phyloP scores from a whole-genome alignment of 129 eudicot genomes.

The Apium graveolens region DNA sequence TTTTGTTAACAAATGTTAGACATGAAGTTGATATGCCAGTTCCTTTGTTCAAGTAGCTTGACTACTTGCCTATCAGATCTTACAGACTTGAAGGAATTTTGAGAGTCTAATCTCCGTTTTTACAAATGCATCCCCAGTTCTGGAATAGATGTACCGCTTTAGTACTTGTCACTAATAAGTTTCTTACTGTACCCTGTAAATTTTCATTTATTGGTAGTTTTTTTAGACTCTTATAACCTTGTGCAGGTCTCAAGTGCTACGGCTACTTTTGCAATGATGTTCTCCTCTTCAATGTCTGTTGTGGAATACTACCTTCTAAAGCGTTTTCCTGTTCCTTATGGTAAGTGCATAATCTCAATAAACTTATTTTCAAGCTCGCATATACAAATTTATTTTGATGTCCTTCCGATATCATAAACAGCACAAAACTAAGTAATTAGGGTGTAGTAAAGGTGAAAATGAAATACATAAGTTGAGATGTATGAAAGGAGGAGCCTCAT shows the following conservation, averaged over 20 bases:
- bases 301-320: slow-evolving; percentile 89
- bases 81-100: neutral
- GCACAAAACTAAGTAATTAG: neutral
- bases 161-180: neutral
- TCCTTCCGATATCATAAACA: neutral
- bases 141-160: neutral
- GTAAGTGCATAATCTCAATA: slow-evolving; percentile 28
- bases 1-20: neutral
- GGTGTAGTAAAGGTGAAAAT: neutral
- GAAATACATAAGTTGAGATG: neutral
- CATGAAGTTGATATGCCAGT: neutral
- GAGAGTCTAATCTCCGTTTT: neutral
- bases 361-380: neutral
- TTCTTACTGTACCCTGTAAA: neutral
- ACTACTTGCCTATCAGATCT: neutral
- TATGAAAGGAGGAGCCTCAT: neutral
- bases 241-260: slow-evolving; percentile 97
- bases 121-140: neutral
- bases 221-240: neutral
- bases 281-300: slow-evolving; percentile 95
- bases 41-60: neutral
- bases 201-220: neutral
- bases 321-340: slow-evolving; percentile 89
- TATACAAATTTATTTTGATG: neutral
- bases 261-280: slow-evolving; percentile 93